A percentile compares a stretch with the other conserved stretches of the same genome.
Evolutionary conservation across 2,329 filamentous ascomycete species (phyloP).

Genomic region (Cryphonectria japonica): DNA sequence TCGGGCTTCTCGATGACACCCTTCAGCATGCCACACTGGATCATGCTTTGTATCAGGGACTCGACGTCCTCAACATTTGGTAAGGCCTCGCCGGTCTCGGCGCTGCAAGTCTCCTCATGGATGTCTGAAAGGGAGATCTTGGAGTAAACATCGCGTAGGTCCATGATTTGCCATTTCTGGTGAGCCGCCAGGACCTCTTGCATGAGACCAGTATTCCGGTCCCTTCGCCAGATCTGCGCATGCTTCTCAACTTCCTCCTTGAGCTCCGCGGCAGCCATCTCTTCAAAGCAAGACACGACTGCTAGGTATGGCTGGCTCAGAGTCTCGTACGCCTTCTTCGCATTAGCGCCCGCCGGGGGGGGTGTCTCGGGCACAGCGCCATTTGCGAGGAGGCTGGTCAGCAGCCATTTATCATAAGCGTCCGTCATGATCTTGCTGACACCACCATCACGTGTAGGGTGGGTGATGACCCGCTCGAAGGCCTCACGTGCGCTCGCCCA

Average conservation of each 20-base stretch:
- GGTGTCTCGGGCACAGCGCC: conserved; percentile 64
- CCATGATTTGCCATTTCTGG: conserved; percentile 74
- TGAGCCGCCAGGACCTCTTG: conserved; percentile 71
- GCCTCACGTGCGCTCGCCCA: conserved; percentile 67
- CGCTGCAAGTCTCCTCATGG: conserved; percentile 55
- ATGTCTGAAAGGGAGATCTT: conserved; percentile 61
- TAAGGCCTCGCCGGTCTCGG: conserved; percentile 53
- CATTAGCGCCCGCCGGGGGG: conserved; percentile 54
- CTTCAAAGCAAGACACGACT: conserved; percentile 71
- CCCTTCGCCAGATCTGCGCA: conserved; percentile 63
- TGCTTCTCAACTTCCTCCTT: conserved; percentile 63
- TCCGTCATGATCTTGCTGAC: conserved; percentile 82
- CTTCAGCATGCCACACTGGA: conserved; percentile 55
- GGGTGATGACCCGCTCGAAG: conserved; percentile 67
- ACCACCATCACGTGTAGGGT: conserved; percentile 64
- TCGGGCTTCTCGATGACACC: conserved; percentile 55
- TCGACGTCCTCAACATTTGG: conserved; percentile 48
- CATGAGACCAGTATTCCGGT: conserved; percentile 75
- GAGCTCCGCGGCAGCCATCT: conserved; percentile 57
- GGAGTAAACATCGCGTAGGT: conserved; percentile 72
- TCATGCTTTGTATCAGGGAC: conserved; percentile 58
- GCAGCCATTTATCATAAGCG: conserved; percentile 88
- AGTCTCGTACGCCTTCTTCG: conserved; percentile 59
- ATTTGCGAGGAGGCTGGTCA: conserved; percentile 72
- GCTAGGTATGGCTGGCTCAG: conserved; percentile 72